Evolutionary conservation across 768 basidiomycete genomes (phyloP), one percentile per base, ranked within the genome.

Genomic region (Trametes punicea): DNA sequence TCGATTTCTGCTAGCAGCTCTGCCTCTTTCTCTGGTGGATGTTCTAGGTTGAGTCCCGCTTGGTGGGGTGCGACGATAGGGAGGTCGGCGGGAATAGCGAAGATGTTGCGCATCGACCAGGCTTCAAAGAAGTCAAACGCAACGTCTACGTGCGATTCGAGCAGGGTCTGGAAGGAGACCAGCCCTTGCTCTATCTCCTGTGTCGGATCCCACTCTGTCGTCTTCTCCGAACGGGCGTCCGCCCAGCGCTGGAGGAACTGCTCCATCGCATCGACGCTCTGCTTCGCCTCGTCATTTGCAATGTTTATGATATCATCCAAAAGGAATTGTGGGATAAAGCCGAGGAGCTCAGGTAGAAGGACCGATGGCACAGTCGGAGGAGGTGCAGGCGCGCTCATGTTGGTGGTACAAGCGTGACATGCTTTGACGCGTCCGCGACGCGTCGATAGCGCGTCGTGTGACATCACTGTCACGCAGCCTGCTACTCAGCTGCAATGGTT

Each of bases 121-220:
- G 85, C 86, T 71, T 93, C 93, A 64, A 97, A 90, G 66, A 87
- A 89, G 69, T 97, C 93, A 57, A 95, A 91, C 0, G 93, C 93
- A 41, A 91, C 80, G 65, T 97, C 93, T 40, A 90, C 86, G 62
- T 94, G 93, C 51, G 84, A 84, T 65, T 94, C 90, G 13, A 97
- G 77, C 40, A 95, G 77, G 0, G 93, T 94, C 69, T 95, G 90
- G 60, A 96, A 91, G 21, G 89, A 80, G 46, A 91, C 87, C 1
- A 93, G 72, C 2, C 92, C 93, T 71, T 91, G 83, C 62, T 87
- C 85, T 20, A 88, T 77, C 57, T 90, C 87, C 55, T 86, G 81
- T 10, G 76, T 84, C 64, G 77, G 80, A 57, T 84, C 85, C 74
- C 80, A 81, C 57, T 69, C 76, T 46, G 67, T 67, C 38, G 73